Evolutionary conservation across 805 yeast species (phyloP).

Genomic region (Barnettozyma californica): DNA sequence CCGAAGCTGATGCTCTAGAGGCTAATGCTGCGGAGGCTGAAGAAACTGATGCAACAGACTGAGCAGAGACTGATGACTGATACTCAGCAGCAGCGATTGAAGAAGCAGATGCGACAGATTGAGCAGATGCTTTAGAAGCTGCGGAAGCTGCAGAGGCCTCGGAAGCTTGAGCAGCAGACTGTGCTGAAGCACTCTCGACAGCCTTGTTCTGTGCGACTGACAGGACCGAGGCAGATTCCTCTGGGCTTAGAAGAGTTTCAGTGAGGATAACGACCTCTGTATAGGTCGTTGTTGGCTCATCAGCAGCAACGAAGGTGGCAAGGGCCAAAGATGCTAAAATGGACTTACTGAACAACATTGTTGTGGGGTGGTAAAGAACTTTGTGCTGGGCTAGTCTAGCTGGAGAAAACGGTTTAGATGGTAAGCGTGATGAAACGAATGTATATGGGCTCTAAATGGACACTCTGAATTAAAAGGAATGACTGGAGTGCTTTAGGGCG

Average conservation of each 20-base stretch:
- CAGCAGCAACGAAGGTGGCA: conserved; percentile 17
- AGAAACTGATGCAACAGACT: conserved; percentile 17
- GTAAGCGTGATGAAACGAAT: neutral
- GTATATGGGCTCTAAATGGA: conserved; percentile 2
- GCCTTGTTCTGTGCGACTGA: neutral
- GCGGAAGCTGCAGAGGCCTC: conserved; percentile 23
- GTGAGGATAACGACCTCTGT: conserved; percentile 36
- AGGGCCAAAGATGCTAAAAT: conserved; percentile 28
- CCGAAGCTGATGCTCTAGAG: conserved; percentile 13
- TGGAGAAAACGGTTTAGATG: neutral
- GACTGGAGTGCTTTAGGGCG: conserved; percentile 25
- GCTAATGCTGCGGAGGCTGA: conserved; percentile 24
- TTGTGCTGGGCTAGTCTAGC: neutral
- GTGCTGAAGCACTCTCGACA: neutral
- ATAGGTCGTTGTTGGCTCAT: conserved; percentile 30
- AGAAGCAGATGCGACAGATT: conserved; percentile 21
- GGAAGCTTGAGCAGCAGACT: conserved; percentile 16
- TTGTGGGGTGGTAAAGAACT: neutral
- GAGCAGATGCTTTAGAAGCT: conserved; percentile 9
- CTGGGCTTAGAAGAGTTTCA: conserved; percentile 25
- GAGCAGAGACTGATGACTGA: conserved; percentile 8
- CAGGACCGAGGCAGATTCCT: conserved; percentile 20
- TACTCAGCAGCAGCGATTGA: conserved; percentile 15
- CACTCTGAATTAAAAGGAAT: conserved; percentile 28
- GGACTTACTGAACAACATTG: conserved; percentile 24